Conservation (phyloP, 164 flowering plant species). For the Euptelea pleiosperma region DNA sequence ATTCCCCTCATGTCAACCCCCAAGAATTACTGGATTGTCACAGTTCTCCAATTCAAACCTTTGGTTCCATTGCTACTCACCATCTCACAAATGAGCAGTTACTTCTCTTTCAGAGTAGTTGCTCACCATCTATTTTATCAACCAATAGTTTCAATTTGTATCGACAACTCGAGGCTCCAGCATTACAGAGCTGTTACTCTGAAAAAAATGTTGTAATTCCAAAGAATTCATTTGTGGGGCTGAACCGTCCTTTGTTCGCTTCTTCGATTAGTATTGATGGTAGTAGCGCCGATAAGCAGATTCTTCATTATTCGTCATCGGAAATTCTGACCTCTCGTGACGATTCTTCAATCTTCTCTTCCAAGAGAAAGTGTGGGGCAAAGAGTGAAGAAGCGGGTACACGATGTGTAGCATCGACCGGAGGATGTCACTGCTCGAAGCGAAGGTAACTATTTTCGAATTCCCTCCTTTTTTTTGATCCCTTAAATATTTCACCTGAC, state of each 20-base stretch:
- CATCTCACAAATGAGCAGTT: constrained; percentile 5
- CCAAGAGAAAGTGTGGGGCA: constrained; percentile 12
- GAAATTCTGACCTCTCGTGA: constrained; percentile 5
- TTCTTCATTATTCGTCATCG: constrained; percentile 9
- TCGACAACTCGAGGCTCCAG: constrained; percentile 1
- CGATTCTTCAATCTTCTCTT: constrained; percentile 11
- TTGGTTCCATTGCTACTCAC: background rate
- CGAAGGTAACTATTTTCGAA: constrained; percentile 18
- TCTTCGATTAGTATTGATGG: constrained; percentile 18
- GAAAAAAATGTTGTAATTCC: constrained; percentile 2
- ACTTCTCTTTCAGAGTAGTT: background rate
- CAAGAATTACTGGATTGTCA: constrained; percentile 25
- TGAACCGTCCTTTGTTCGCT: background rate
- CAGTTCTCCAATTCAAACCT: background rate
- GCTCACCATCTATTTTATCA: background rate
- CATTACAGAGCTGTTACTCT: background rate
- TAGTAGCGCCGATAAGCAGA: constrained; percentile 8
- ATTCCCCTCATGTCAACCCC: constrained; percentile 17
- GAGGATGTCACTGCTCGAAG: constrained; percentile 39
- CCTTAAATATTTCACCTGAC: no score
- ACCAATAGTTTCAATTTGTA: constrained; percentile 4
- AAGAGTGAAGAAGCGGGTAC: constrained; percentile 15
- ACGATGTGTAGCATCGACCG: constrained; percentile 19
- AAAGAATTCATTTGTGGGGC: constrained; percentile 1
- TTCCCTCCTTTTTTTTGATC: no score